Base-by-base conservation (phyloP, 108 stramenopile species). In the Nannochloropsis gaditana region DNA sequence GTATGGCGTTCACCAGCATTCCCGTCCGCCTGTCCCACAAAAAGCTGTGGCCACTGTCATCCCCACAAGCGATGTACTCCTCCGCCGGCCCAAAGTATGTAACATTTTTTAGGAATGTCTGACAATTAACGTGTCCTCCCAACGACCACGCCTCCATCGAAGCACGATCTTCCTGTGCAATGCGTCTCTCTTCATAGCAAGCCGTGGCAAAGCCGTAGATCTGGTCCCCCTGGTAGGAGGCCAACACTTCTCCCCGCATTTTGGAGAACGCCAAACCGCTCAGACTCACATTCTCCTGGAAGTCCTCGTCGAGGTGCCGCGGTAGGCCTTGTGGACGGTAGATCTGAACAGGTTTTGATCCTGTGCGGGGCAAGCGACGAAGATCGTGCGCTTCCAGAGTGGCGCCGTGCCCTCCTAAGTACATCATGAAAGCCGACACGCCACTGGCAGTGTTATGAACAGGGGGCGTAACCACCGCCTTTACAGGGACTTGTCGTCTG, bases 241-340 rank as follows among this genome's bases (percentile, higher is more conserved):
- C 59, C 59, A 73, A 8, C 15, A 73, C 2, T 6, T 73, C 59
- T 73, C 59, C 59, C 19, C 59, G 59, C 19, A n/a, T n/a, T 2
- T 73, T 73, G 59, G 59, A 73, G n/a, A n/a, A 73, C 15, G 59
- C 59, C 6, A 73, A n/a, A 0, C 59, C 59, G n/a, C 59, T 73
- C 3, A 73, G 19, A n/a, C 59, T 73, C 59, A 73, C 59, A 15
- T 73, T n/a, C n/a, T 73, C 59, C 59, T 73, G 19, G 19, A 73
- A n/a, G 19, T n/a, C 59, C 59, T 73, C 19, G n/a, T 8, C n/a
- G 3, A 73, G 59, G 59, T 4, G n/a, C n/a, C n/a, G 19, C 2
- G 59, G 59, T 73, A 73, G 59, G 59, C 59, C 59, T n/a, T 73
- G 59, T n/a, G 59, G 59, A 8, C 59, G 59, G 59, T 73, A 73